Evolutionary conservation across 108 stramenopile genomes (phyloP).

Genomic region (Pseudonitzschia multistriata): DNA sequence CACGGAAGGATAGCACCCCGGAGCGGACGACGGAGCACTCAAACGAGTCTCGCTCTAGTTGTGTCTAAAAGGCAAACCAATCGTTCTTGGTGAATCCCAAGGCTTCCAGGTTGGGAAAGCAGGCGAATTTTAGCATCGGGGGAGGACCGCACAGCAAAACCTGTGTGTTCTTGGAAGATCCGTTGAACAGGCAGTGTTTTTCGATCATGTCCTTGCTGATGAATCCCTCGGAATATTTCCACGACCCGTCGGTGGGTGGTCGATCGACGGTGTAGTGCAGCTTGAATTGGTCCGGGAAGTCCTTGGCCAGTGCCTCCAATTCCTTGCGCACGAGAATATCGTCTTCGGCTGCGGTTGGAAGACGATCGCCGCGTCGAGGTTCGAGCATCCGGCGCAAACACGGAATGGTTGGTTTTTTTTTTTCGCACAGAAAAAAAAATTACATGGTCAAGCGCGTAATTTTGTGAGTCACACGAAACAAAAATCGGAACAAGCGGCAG

Average conservation of each 20-base stretch:
- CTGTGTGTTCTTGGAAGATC: slow-evolving; percentile 56
- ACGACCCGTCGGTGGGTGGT: slow-evolving; percentile 38
- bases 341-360: slow-evolving; percentile 59
- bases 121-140: slow-evolving; percentile 98
- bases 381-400: too few relatives aligned
- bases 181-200: slow-evolving; percentile 55
- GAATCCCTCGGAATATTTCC: slow-evolving; percentile 88
- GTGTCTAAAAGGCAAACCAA: slow-evolving; percentile 83
- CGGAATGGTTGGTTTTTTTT: too few relatives aligned
- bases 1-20: too few relatives aligned
- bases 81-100: slow-evolving; percentile 87
- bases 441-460: too few relatives aligned
- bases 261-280: slow-evolving; percentile 92
- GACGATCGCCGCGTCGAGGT: too few relatives aligned
- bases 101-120: slow-evolving; percentile 85
- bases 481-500: too few relatives aligned
- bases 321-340: slow-evolving; percentile 92
- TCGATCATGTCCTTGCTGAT: slow-evolving; percentile 92
- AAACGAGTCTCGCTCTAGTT: neutral
- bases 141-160: slow-evolving; percentile 99
- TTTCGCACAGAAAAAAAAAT: too few relatives aligned
- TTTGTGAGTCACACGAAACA: too few relatives aligned
- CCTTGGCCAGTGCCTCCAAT: slow-evolving; percentile 70
- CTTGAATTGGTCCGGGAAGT: slow-evolving; percentile 74
- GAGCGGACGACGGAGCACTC: too few relatives aligned